These are phyloP conservation scores for Retiboletus flavoniger DNA, from an alignment of 1,284 basidiomycete genomes.

Conservation along the genomic window DNA sequence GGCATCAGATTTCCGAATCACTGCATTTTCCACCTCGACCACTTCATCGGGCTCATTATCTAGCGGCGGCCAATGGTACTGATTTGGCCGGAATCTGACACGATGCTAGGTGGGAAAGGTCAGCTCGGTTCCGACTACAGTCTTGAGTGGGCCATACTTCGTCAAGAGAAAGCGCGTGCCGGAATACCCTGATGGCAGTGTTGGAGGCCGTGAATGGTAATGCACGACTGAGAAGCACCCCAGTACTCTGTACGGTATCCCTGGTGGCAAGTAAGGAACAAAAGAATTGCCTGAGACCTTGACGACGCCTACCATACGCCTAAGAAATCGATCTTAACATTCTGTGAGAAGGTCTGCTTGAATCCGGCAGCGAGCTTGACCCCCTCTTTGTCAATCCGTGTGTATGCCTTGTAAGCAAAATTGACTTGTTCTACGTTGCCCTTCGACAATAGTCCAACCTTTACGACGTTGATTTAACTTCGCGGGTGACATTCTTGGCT, in stretches of 20 bases:
- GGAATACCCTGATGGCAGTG: constrained; percentile 54
- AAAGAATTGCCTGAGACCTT: background rate
- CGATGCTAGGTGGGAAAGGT: constrained; percentile 42
- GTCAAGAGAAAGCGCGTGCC: constrained; percentile 64
- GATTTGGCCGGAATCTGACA: constrained; percentile 51
- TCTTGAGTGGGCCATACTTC: constrained; percentile 41
- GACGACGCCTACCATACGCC: constrained; percentile 56
- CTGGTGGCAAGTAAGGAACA: constrained; percentile 33
- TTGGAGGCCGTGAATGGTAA: constrained; percentile 67
- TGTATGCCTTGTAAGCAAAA: constrained; percentile 68
- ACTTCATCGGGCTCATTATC: constrained; percentile 24
- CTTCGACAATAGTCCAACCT: constrained; percentile 61
- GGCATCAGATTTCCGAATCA: background rate
- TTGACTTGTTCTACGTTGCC: constrained; percentile 59
- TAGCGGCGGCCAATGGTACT: constrained; percentile 45
- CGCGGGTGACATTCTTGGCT: background rate
- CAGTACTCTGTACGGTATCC: constrained; percentile 70
- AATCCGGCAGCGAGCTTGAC: constrained; percentile 52
- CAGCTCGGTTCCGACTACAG: constrained; percentile 1
- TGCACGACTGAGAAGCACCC: constrained; percentile 50
- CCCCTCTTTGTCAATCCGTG: constrained; percentile 46
- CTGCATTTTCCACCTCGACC: background rate
- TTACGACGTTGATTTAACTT: background rate
- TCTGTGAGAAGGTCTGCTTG: constrained; percentile 62
- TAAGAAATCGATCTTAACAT: constrained; percentile 60